These are phyloP conservation scores for Solanum hybrid DNA, from an alignment of 305 asterid species.

Conservation along the genomic window DNA sequence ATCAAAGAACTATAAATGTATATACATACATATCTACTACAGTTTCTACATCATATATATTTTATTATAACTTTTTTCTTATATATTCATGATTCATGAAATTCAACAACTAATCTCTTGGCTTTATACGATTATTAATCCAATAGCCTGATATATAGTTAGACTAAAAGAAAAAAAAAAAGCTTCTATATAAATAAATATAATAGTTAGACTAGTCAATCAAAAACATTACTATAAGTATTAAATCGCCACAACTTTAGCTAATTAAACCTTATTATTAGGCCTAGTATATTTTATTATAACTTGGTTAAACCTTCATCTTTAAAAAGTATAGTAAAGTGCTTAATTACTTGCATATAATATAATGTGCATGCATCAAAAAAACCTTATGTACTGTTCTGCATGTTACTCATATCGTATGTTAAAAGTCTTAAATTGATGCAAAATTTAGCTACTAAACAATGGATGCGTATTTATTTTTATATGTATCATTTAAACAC, in stretches of 20 bases:
- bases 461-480: not conserved
- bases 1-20: not conserved
- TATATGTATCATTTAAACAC: not conserved
- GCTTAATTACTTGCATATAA: not conserved
- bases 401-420: not conserved
- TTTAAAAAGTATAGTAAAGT: not conserved
- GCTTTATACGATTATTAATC: not conserved
- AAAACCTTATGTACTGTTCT: not conserved
- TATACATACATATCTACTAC: not conserved
- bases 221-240: not conserved
- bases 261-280: not conserved
- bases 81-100: not conserved
- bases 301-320: not conserved
- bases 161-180: not conserved
- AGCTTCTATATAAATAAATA: not conserved
- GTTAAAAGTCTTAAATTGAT: not conserved
- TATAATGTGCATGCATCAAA: not conserved
- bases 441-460: not conserved
- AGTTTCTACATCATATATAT: not conserved
- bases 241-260: not conserved
- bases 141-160: not conserved
- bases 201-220: not conserved
- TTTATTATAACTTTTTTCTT: not conserved
- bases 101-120: not conserved
- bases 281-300: not conserved